Evolutionary conservation across 352 stramenopile species (phyloP).

Genomic region (Plasmopara muralis): DNA sequence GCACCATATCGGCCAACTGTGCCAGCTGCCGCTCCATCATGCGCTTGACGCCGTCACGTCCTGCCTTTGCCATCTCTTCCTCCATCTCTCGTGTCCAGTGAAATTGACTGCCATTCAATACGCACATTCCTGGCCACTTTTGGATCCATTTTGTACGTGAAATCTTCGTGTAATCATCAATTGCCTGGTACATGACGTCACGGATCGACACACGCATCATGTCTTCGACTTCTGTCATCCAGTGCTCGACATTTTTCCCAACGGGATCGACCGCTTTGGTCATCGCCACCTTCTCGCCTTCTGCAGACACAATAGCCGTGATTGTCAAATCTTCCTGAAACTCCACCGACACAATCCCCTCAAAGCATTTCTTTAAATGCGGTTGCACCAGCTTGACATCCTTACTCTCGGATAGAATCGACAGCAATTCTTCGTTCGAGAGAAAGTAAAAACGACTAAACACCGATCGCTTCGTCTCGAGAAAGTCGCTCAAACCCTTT

Average conservation of each 20-base stretch:
- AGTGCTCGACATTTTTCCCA: constrained; percentile 93
- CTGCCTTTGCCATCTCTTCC: constrained; percentile 66
- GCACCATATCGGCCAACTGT: constrained; percentile 94
- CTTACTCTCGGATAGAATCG: constrained; percentile 94
- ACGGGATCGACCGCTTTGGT: constrained; percentile 83
- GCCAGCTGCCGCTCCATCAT: constrained; percentile 88
- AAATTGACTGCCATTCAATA: constrained; percentile 92
- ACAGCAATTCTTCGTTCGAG: constrained; percentile 92
- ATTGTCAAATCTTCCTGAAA: constrained; percentile 91
- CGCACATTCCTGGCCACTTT: constrained; percentile 90
- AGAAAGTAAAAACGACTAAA: constrained; percentile 95
- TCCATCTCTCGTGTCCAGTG: constrained; percentile 95
- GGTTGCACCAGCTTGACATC: constrained; percentile 92
- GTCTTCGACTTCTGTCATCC: constrained; percentile 92
- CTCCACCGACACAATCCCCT: constrained; percentile 90
- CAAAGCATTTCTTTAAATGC: constrained; percentile 95
- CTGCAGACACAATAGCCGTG: constrained; percentile 85
- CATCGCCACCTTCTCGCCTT: constrained; percentile 88
- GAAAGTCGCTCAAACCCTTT: constrained; percentile 92
- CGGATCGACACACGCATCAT: constrained; percentile 91
- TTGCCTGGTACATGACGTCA: constrained; percentile 87
- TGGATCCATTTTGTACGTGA: constrained; percentile 94
- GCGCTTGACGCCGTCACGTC: constrained; percentile 82
- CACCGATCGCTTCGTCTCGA: constrained; percentile 91
- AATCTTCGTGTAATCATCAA: constrained; percentile 88